Evolutionary conservation across 208 protist species (phyloP).

Genomic region (Leishmania turanica): DNA sequence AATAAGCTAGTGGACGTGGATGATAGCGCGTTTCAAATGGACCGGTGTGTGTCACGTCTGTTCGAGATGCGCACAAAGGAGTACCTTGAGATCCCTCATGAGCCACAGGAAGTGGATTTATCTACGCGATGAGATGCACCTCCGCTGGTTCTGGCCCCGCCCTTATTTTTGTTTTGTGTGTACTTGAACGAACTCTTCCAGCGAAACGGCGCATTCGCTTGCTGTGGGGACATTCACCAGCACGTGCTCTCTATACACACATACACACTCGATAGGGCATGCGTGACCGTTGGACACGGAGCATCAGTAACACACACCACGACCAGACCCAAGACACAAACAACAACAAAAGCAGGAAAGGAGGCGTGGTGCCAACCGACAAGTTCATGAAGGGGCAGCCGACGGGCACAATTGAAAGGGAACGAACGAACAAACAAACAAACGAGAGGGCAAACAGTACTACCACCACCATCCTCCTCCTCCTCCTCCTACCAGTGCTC

Average conservation of each 20-base stretch:
- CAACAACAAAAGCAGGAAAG: not conserved
- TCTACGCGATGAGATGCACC: conserved; percentile 19
- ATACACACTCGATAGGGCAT: not conserved
- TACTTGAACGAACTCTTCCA: not conserved
- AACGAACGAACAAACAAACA: conserved; percentile 12
- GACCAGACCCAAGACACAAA: not conserved
- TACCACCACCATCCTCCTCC: no score
- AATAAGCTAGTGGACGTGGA: conserved; percentile 63
- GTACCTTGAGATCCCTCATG: conserved; percentile 78
- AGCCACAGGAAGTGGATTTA: conserved; percentile 26
- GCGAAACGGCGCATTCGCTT: not conserved
- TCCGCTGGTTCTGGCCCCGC: not conserved
- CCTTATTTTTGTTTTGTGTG: not conserved
- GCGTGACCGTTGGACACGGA: no score
- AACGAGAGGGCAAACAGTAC: not conserved
- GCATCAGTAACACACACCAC: not conserved
- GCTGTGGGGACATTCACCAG: not conserved
- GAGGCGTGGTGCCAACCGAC: not conserved
- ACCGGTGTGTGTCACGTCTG: conserved; percentile 83
- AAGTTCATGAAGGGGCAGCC: not conserved
- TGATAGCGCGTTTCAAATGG: conserved; percentile 88
- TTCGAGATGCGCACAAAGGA: conserved; percentile 90
- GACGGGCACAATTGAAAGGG: no score
- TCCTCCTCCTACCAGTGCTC: no score
- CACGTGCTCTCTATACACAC: not conserved